Evolutionary conservation across 768 basidiomycete species (phyloP).

Genomic region (Pisolithus tinctorius): DNA sequence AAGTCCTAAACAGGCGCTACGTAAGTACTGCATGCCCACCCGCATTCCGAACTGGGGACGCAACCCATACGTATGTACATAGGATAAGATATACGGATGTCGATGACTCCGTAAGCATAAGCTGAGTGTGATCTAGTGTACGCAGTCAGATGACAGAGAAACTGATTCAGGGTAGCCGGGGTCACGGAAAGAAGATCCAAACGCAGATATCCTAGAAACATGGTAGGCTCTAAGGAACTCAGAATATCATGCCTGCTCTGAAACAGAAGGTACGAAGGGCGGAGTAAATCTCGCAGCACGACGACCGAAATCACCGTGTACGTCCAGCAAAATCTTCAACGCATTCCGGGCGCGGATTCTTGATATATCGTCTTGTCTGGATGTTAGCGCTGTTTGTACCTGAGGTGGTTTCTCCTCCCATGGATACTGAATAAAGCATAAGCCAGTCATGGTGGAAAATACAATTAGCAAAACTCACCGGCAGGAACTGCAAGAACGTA

Average conservation of each 20-base stretch:
- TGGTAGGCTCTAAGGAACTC: neutral
- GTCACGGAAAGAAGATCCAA: neutral
- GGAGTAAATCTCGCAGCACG: conserved; percentile 36
- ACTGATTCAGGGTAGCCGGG: neutral
- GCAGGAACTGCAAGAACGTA: conserved; percentile 22
- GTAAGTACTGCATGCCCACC: no score
- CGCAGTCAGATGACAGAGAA: no score
- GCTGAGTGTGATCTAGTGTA: no score
- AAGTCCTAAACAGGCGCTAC: no score
- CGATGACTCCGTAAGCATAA: no score
- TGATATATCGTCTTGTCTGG: conserved; percentile 75
- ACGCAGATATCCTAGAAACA: neutral
- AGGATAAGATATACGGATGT: no score
- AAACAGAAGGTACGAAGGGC: conserved; percentile 14
- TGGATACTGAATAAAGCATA: conserved; percentile 55
- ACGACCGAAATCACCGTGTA: conserved; percentile 83
- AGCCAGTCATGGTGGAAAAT: neutral
- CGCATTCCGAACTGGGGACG: no score
- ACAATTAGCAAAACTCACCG: conserved; percentile 16
- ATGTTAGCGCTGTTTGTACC: conserved; percentile 64
- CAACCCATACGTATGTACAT: no score
- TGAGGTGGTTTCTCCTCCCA: conserved; percentile 64
- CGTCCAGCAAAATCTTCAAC: conserved; percentile 83
- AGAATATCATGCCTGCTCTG: conserved; percentile 13
- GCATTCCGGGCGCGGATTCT: conserved; percentile 91